These are phyloP conservation scores for Guadua angustifolia DNA, from an alignment of 176 grass and related monocot genomes.

Conservation along the genomic window DNA sequence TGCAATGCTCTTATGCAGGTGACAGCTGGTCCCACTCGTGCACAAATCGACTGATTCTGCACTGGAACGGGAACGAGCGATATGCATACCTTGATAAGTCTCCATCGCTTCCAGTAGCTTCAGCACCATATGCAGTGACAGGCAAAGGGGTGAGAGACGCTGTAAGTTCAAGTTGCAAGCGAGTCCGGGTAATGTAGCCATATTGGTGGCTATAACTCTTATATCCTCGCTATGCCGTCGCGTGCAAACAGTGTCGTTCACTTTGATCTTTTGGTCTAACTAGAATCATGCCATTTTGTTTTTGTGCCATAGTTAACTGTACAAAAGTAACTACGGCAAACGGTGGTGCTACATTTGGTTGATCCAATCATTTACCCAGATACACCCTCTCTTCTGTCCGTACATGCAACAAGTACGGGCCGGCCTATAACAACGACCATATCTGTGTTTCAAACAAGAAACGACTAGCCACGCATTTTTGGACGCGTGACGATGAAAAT, in stretches of 20 bases:
- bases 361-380: background rate
- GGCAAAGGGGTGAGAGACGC: conserved; percentile 65
- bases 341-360: background rate
- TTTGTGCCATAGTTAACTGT: background rate
- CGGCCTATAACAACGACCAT: too few relatives aligned
- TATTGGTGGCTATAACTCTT: background rate
- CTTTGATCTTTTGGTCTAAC: background rate
- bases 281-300: background rate
- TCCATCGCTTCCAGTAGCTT: conserved; percentile 82
- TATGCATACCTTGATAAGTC: conserved; percentile 83
- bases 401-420: too few relatives aligned
- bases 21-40: conserved; percentile 94
- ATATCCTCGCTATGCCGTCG: background rate
- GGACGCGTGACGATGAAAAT: too few relatives aligned
- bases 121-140: conserved; percentile 75
- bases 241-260: background rate
- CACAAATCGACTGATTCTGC: conserved; percentile 83
- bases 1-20: conserved; percentile 53
- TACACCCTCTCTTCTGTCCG: too few relatives aligned
- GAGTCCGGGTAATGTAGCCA: conserved; percentile 50
- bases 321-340: background rate
- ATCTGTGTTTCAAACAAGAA: too few relatives aligned
- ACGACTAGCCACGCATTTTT: too few relatives aligned
- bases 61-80: conserved; percentile 81
- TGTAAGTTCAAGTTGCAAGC: conserved; percentile 52